Evolutionary conservation across 352 stramenopile genomes (phyloP), one percentile per base, ranked within the genome.

Genomic region (Globisporangium iwayamae): DNA sequence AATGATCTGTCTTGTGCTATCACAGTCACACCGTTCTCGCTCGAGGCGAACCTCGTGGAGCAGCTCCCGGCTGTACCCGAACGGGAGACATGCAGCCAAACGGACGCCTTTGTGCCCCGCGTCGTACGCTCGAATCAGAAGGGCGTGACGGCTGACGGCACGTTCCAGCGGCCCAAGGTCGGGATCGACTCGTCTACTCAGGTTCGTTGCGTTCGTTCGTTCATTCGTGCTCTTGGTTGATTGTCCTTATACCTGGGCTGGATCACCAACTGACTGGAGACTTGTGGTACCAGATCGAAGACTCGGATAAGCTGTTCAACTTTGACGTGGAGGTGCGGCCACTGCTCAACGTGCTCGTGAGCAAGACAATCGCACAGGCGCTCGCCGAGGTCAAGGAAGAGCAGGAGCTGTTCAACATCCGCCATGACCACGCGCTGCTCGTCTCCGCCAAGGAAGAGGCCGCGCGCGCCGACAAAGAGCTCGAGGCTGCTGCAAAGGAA

Each of bases 361-460:
- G 76, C 70, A 96, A 94, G 57, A 96, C 84, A 3, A 72, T 96
- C 10, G 81, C 87, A 18, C 87, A 96, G 66, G 86, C 82, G 18
- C 59, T 94, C 3, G 60, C 69, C 2, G 87, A 96, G 69, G 78
- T 96, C 20, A 85, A 88, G 43, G 78, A 92, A 47, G 85, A 96
- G 32, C 62, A 84, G 30, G 85, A 94, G 58, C 82, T 93, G 56
- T 60, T 63, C 32, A 66, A 74, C 38, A 69, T 93, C 11, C 54
- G 78, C 18, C 51, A 64, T 13, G 67, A 84, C 32, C 75, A 75
- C 16, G 69, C 75, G 11, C 36, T 79, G 11, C 62, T 92, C 32
- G 60, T 81, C n/a, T 66, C 54, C 2, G 64, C 75, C 51, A 90
- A 90, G 57, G 48, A 58, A 9, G 78, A 90, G 25, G 66, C 32